These are phyloP conservation scores for Talinum fruticosum DNA, from an alignment of 148 eudicot genomes.

Conservation along the genomic window DNA sequence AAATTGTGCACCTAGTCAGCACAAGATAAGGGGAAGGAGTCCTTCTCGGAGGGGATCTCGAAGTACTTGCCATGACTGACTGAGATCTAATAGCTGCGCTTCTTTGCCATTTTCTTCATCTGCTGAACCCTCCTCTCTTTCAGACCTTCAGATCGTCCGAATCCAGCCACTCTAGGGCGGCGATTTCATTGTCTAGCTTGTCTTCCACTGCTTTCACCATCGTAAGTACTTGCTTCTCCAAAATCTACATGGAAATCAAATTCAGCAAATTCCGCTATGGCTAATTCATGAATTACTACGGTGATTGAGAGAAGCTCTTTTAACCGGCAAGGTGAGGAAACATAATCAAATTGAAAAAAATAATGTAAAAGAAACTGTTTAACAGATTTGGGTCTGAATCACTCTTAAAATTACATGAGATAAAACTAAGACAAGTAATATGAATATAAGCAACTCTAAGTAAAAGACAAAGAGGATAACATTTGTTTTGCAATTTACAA, in stretches of 20 bases:
- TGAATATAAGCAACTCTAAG: no score
- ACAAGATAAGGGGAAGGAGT: conserved; percentile 27
- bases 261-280: neutral
- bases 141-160: conserved; percentile 77
- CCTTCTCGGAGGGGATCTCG: conserved; percentile 82
- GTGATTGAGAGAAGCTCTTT: neutral
- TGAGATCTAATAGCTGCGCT: conserved; percentile 68
- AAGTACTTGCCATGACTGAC: conserved; percentile 91
- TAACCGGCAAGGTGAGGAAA: no score
- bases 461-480: no score
- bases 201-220: conserved; percentile 92
- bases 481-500: no score
- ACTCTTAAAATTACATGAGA: no score
- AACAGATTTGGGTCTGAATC: no score
- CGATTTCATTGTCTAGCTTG: conserved; percentile 80
- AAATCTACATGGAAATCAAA: conserved; percentile 40
- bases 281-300: neutral
- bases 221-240: conserved; percentile 78
- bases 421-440: no score
- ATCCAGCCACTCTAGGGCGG: conserved; percentile 75
- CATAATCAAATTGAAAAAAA: no score
- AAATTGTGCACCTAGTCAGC: no score
- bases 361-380: no score
- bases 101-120: conserved; percentile 98
- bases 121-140: conserved; percentile 79